These are phyloP conservation scores for Penicillium sp. DNA, from an alignment of 2,329 filamentous ascomycete species.

Conservation along the genomic window DNA sequence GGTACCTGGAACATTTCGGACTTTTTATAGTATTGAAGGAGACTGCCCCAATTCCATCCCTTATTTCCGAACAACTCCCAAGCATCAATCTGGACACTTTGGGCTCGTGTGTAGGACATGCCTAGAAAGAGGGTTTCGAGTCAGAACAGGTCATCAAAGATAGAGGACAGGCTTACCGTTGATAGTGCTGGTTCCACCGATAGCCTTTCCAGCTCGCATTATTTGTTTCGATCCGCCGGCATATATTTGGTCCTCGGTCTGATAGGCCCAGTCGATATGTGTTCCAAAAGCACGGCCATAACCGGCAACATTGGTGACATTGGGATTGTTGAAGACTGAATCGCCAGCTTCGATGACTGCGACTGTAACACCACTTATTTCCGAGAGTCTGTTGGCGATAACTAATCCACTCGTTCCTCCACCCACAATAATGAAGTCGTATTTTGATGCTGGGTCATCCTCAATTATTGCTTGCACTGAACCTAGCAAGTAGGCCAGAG, in stretches of 20 bases:
- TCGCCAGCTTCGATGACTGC: constrained; percentile 40
- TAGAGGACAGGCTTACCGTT: constrained; percentile 38
- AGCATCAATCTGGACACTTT: constrained; percentile 43
- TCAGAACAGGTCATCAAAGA: not conserved
- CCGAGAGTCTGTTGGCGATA: constrained; percentile 42
- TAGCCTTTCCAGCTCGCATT: constrained; percentile 48
- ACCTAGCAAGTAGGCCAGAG: constrained; percentile 13
- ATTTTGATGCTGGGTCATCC: constrained; percentile 17
- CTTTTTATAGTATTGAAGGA: constrained; percentile 39
- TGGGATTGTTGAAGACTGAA: constrained; percentile 34
- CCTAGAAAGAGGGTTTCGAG: constrained; percentile 26
- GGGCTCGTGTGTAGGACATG: constrained; percentile 45
- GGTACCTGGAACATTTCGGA: constrained; percentile 36
- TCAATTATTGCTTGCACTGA: constrained; percentile 17
- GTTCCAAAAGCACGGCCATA: constrained; percentile 39
- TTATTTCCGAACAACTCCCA: constrained; percentile 42
- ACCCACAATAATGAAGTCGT: constrained; percentile 43
- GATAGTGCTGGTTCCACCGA: constrained; percentile 51
- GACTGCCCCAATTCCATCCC: constrained; percentile 40
- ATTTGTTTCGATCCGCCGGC: constrained; percentile 37
- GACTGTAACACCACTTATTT: constrained; percentile 34
- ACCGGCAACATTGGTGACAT: constrained; percentile 33
- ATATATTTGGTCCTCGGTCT: constrained; percentile 48
- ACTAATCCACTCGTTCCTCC: constrained; percentile 43
- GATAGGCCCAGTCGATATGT: constrained; percentile 49